Percentiles rank a stretch among this genome's conserved stretches.
phyloP scores from a whole-genome alignment of 2,329 filamentous ascomycete genomes.

The Gremmenia infestans region DNA sequence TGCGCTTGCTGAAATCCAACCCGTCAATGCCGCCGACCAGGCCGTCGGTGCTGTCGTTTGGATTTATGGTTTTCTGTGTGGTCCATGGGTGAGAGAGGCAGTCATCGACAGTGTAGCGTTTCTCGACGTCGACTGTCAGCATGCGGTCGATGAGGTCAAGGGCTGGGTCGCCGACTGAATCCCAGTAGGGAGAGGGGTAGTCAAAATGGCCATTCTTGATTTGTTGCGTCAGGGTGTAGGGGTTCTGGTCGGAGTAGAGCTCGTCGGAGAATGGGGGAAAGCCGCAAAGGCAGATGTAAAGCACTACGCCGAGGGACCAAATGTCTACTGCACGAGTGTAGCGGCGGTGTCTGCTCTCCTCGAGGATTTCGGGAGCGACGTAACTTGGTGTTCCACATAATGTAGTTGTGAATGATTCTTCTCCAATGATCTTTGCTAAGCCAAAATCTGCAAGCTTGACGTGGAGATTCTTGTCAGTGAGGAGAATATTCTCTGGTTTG shows the following conservation, averaged over 20 bases:
- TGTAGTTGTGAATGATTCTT: slow-evolving; percentile 96
- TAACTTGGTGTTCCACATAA: slow-evolving; percentile 96
- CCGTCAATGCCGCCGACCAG: slow-evolving; percentile 79
- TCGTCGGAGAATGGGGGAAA: slow-evolving; percentile 98
- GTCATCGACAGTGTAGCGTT: slow-evolving; percentile 82
- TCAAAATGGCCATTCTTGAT: slow-evolving; percentile 86
- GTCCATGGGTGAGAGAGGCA: slow-evolving; percentile 92
- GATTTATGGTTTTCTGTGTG: slow-evolving; percentile 53
- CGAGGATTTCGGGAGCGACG: slow-evolving; percentile 91
- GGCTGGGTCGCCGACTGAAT: slow-evolving; percentile 78
- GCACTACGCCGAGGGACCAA: slow-evolving; percentile 94
- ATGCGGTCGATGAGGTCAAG: slow-evolving; percentile 91
- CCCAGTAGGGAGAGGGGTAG: slow-evolving; percentile 96
- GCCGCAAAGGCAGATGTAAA: slow-evolving; percentile 95
- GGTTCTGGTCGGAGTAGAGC: slow-evolving; percentile 73
- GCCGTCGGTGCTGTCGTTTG: slow-evolving; percentile 85
- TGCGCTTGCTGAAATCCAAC: slow-evolving; percentile 80
- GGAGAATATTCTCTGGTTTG: slow-evolving; percentile 55
- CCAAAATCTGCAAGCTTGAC: slow-evolving; percentile 97
- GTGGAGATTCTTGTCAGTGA: slow-evolving; percentile 77
- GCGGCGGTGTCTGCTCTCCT: slow-evolving; percentile 72
- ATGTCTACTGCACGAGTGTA: slow-evolving; percentile 95
- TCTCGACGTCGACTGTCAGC: slow-evolving; percentile 81
- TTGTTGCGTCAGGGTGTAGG: slow-evolving; percentile 81
- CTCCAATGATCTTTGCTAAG: slow-evolving; percentile 95